Percentiles rank a stretch among this genome's conserved stretches.
These are phyloP conservation scores for Cylindrodendrum hubeiense DNA, from an alignment of 2,329 filamentous ascomycete genomes.

Conservation along the genomic window DNA sequence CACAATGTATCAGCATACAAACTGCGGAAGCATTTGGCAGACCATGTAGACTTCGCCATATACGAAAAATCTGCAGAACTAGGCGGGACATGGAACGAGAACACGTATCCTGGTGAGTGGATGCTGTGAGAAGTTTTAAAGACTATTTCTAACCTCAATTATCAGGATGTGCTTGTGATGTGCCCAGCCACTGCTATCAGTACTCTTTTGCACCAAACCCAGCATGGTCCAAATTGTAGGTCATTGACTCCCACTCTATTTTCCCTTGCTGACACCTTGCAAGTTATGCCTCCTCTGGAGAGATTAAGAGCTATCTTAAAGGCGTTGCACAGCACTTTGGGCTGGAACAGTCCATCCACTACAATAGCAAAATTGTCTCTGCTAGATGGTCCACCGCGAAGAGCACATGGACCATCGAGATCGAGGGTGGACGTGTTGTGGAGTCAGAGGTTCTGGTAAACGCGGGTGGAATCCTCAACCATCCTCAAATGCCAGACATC, in stretches of 20 bases:
- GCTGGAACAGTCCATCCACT: constrained; percentile 47
- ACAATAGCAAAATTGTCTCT: constrained; percentile 32
- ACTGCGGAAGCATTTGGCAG: constrained; percentile 28
- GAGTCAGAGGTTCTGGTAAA: constrained; percentile 36
- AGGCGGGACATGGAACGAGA: constrained; percentile 60
- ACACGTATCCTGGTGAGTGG: constrained; percentile 39
- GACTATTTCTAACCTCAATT: background rate
- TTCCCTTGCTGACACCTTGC: background rate
- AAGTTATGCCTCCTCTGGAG: constrained; percentile 51
- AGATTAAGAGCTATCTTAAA: constrained; percentile 56
- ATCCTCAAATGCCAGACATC: constrained; percentile 63
- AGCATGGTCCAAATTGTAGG: constrained; percentile 52
- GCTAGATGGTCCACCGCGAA: constrained; percentile 51
- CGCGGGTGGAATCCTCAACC: constrained; percentile 37
- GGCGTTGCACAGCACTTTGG: constrained; percentile 52
- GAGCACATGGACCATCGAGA: constrained; percentile 49
- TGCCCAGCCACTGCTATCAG: constrained; percentile 58
- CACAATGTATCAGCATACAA: constrained; percentile 32
- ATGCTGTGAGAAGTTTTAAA: no score
- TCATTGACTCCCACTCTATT: no score
- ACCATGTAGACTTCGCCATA: constrained; percentile 42
- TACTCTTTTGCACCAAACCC: constrained; percentile 57
- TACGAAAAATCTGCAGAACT: constrained; percentile 60
- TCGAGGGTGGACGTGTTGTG: constrained; percentile 14
- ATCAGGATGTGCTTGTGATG: constrained; percentile 54